Percentiles rank a stretch among this genome's conserved stretches.
Evolutionary conservation across 208 protist genomes (phyloP).

Genomic region (Sergeia podlipaevii): DNA sequence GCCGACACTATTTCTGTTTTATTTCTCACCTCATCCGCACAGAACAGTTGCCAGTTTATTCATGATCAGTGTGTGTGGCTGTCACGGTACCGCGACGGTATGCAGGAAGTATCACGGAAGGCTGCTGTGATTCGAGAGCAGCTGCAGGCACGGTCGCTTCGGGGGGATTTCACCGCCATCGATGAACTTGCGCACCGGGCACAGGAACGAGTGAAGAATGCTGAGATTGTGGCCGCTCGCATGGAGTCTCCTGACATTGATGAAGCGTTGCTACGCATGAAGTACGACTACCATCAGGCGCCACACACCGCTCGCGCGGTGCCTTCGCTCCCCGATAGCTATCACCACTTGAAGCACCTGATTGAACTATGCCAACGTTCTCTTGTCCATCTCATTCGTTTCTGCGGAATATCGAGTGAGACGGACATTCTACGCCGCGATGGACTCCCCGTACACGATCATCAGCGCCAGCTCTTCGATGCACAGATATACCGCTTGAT

Average conservation of each 20-base stretch:
- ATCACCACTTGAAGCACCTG: constrained; percentile 24
- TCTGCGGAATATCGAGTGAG: constrained; percentile 47
- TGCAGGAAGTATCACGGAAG: constrained; percentile 37
- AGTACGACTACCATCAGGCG: too few species aligned
- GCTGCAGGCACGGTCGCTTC: constrained; percentile 8
- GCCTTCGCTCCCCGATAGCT: constrained; percentile 14
- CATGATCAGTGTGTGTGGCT: constrained; percentile 40
- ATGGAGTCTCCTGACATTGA: constrained; percentile 18
- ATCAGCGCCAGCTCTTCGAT: constrained; percentile 76
- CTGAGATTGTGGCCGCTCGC: constrained; percentile 9
- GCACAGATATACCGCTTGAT: constrained; percentile 56
- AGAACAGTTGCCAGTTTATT: constrained; percentile 37
- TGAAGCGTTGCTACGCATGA: constrained; percentile 22
- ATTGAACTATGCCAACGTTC: constrained; percentile 45
- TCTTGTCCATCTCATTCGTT: constrained; percentile 50
- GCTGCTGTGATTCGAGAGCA: constrained; percentile 9
- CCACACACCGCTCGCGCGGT: constrained; percentile 1
- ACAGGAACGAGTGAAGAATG: constrained; percentile 2
- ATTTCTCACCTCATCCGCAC: constrained; percentile 17
- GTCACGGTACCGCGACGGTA: constrained; percentile 45
- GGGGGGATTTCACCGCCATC: constrained; percentile 13
- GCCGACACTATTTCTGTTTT: constrained; percentile 42
- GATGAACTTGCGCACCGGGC: constrained; percentile 6
- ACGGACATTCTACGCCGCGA: constrained; percentile 44
- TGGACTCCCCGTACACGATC: constrained; percentile 39